phyloP scores from a whole-genome alignment of 2,329 filamentous ascomycete genomes.

The Neopestalotiopsis rosae region DNA sequence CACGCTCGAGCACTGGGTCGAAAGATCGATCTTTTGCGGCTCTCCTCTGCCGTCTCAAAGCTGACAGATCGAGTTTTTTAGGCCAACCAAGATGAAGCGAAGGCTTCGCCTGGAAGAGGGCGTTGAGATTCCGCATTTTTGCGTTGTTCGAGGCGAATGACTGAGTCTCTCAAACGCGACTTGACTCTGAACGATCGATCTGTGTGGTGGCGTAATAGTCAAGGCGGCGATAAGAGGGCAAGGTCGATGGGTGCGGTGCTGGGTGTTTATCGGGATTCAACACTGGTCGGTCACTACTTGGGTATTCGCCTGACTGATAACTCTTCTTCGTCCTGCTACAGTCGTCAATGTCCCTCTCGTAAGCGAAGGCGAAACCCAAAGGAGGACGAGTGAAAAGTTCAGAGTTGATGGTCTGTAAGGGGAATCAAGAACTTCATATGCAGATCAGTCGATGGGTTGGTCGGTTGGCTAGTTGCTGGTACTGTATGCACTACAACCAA shows the following conservation, averaged over 20 bases:
- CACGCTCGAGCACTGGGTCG: constrained; percentile 52
- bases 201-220: background rate
- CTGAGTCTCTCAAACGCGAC: background rate
- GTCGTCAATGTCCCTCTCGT: constrained; percentile 4
- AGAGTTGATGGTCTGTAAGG: background rate
- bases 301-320: background rate
- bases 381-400: background rate
- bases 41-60: constrained; percentile 18
- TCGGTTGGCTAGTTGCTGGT: background rate
- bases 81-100: constrained; percentile 20
- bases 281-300: background rate
- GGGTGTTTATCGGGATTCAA: background rate
- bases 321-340: background rate
- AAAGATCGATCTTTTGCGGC: constrained; percentile 15
- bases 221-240: background rate
- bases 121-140: constrained; percentile 16
- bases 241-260: background rate
- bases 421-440: constrained; percentile 17
- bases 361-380: background rate
- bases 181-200: background rate
- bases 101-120: constrained; percentile 18
- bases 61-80: constrained; percentile 13
- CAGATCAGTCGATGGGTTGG: background rate
- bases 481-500: background rate
- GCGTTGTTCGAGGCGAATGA: background rate